These are phyloP conservation scores for Fraxinus greggii DNA, from an alignment of 305 asterid genomes.

Conservation along the genomic window DNA sequence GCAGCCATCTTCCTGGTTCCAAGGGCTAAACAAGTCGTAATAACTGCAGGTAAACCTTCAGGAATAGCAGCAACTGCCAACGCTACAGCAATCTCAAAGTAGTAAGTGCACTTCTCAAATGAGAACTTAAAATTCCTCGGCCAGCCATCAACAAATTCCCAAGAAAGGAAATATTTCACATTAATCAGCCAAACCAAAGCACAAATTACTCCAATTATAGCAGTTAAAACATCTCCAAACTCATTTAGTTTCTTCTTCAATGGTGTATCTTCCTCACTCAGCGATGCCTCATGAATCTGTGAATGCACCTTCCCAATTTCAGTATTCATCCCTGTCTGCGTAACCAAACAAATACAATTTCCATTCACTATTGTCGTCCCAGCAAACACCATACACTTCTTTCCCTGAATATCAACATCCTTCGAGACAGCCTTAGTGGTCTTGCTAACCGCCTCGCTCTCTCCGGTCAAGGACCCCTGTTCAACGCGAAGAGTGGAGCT, in stretches of 20 bases:
- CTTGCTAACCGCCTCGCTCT: constrained; percentile 93
- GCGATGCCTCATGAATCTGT: constrained; percentile 94
- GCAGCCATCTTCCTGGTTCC: constrained; percentile 99
- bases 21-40: constrained; percentile 96
- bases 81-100: constrained; percentile 98
- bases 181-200: constrained; percentile 90
- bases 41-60: constrained; percentile 92
- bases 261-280: constrained; percentile 88
- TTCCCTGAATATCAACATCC: constrained; percentile 93
- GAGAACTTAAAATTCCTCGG: constrained; percentile 90
- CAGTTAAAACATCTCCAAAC: constrained; percentile 90
- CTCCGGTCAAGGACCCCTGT: constrained; percentile 97
- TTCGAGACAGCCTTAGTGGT: constrained; percentile 70
- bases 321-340: constrained; percentile 82
- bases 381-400: constrained; percentile 95
- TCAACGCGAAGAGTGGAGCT: constrained; percentile 84
- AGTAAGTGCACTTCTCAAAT: constrained; percentile 96
- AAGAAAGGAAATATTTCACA: constrained; percentile 85
- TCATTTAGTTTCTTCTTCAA: constrained; percentile 94
- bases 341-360: constrained; percentile 79
- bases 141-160: constrained; percentile 97
- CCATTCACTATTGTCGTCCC: constrained; percentile 98
- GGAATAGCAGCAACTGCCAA: constrained; percentile 97
- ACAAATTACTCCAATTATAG: constrained; percentile 79
- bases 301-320: constrained; percentile 91